Evolutionary conservation across 495 filamentous ascomycete species (phyloP), one percentile per base, ranked within the genome.

Genomic region (Penicillium canariense): DNA sequence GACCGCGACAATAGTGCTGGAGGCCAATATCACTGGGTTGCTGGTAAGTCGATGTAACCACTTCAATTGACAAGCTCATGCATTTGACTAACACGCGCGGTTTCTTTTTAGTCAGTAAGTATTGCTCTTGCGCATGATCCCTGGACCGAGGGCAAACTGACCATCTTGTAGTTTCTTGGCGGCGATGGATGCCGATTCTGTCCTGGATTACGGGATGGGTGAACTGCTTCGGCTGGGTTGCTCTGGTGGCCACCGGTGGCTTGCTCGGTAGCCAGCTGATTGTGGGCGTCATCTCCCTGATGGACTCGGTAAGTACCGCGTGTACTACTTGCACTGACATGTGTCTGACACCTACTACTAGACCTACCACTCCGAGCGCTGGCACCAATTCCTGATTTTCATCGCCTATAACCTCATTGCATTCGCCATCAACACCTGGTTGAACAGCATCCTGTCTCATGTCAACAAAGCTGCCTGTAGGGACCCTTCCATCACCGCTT

Each of bases 311-410:
- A 62, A 14, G 69, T 55, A 7, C 11, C 32, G 8, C 2, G 6
- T 25, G 10, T 23, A 1, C 2, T 18, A 18, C 1, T 8, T n/a
- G 5, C 18, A 2, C 9, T 15, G 15, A 0, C 17, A 15, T 3
- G 8, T 40, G 12, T 50, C 42, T 60, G 22, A 40, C 15, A 5
- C n/a, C 7, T 18, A 27, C 66, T 26, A 26, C 28, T 43, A 71
- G 73, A 36, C 52, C 20, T 90, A 85, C 60, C 65, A 68, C 15
- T 56, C 80, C 9, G 56, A 87, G 55, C 60, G 80, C 14, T 89
- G 86, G 86, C 88, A 91, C 60, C 85, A 88, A 58, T 88, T 92
- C 63, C 67, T 89, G 15, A 81, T 90, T 23, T 90, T 90, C 63
- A 77, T 88, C 48, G 84, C 58, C 1, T 87, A 85, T 60, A 87